Conservation (phyloP, 2,329 filamentous ascomycete genomes). For the Fusarium palustre region DNA sequence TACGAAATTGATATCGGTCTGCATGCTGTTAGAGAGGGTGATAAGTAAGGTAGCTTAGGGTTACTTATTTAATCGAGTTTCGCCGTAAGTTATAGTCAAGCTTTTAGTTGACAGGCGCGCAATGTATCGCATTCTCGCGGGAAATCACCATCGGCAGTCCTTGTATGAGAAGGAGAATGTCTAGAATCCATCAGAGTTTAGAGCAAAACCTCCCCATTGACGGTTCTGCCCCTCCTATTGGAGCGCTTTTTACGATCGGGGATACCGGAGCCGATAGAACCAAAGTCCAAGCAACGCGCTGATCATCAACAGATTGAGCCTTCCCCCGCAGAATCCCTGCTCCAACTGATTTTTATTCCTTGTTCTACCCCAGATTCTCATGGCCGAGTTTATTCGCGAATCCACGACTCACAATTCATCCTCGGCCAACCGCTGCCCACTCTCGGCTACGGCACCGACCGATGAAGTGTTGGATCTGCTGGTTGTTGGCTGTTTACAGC, state of each 20-base stretch:
- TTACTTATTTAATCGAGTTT: too few relatives aligned
- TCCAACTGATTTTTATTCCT: background rate
- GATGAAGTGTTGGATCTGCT: background rate
- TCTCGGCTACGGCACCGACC: slow-evolving; percentile 5
- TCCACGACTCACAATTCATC: background rate
- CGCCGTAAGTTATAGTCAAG: too few relatives aligned
- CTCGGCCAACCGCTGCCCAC: background rate
- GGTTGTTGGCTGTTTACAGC: slow-evolving; percentile 1
- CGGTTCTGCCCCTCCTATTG: background rate
- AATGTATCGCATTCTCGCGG: too few relatives aligned
- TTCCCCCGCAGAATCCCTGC: slow-evolving; percentile 19
- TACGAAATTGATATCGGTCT: too few relatives aligned
- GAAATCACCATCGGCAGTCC: too few relatives aligned
- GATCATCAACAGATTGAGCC: slow-evolving; percentile 1
- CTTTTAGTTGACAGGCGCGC: too few relatives aligned
- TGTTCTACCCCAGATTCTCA: slow-evolving; percentile 27
- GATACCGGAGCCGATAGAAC: slow-evolving; percentile 15
- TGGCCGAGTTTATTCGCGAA: slow-evolving; percentile 15
- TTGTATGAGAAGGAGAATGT: background rate
- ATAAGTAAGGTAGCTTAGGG: too few relatives aligned
- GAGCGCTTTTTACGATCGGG: slow-evolving; percentile 18
- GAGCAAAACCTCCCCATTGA: too few relatives aligned
- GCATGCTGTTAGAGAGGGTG: too few relatives aligned
- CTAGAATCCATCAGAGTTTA: too few relatives aligned
- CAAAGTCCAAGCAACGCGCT: background rate